Evolutionary conservation across 1,139 yeast species (phyloP), one percentile per base, ranked within the genome.

Genomic region (Scheffersomyces lignicola): DNA sequence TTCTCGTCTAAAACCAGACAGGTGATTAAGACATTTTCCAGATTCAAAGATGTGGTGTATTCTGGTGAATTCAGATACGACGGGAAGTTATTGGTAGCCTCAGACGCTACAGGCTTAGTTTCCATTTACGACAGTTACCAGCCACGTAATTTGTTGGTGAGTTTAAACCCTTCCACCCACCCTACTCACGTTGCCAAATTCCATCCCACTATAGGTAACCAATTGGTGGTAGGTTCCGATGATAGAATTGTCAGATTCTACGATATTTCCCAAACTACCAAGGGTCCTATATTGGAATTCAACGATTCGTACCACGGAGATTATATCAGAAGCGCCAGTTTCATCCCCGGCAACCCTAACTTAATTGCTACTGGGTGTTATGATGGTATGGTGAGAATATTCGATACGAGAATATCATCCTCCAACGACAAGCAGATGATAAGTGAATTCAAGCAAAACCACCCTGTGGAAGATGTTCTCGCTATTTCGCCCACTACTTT

Each of bases 181-280:
- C 90, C 97, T 8, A 85, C 95, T 0, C 97, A 87, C 53, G 96
- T 90, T 18, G 89, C 97, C n/a, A 88, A 86, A 56, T 92, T 88
- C 62, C 92, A 87, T 49, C 89, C 94, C 8, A 66, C 81, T 3
- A 68, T 78, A 28, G 76, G 81, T 12, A 79, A 87, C 31, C 84
- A 85, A 41, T 62, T 92, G 40, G 69, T 89, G 17, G 85, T 96
- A 3, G 96, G 96, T 5, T 84, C 95, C 3, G 98, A 92, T 61
- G 98, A 92, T 62, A 73, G 95, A 50, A 73, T 81, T 8, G 89
- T 89, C 2, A 71, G 96, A 54, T 61, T 94, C 28, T 92, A 92
- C 73, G 98, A 92, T 60, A 83, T 92, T 41, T 79, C 96, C 3
- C 85, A 85, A 43, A 76, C 90, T 7, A 58, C 73, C 15, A 62